Conservation (phyloP, 2,329 filamentous ascomycete genomes). For the Cordyceps militaris region DNA sequence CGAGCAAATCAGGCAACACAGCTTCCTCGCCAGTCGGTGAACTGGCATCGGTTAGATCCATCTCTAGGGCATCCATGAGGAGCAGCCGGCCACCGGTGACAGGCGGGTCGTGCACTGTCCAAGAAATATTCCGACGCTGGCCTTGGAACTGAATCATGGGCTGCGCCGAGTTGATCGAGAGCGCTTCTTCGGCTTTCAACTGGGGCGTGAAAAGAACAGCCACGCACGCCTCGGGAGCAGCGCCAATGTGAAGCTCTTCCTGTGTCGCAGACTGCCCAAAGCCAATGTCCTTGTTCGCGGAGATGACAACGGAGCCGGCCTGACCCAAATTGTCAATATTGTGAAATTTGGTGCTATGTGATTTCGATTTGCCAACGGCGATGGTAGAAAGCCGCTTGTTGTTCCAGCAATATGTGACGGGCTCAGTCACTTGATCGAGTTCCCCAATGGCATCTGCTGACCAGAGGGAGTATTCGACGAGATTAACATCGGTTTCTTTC, state of each 20-base stretch:
- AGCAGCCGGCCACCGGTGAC: conserved; percentile 24
- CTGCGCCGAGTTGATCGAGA: conserved; percentile 23
- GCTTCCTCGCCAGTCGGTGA: conserved; percentile 7
- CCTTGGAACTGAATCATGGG: conserved; percentile 25
- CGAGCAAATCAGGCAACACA: conserved; percentile 22
- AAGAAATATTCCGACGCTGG: conserved; percentile 24
- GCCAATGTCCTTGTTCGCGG: conserved; percentile 28
- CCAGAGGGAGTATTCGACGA: not conserved
- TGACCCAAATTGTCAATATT: conserved; percentile 19
- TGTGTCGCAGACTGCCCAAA: conserved; percentile 31
- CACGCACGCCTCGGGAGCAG: conserved; percentile 28
- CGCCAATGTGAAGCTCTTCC: conserved; percentile 29
- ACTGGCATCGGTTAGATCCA: conserved; percentile 20
- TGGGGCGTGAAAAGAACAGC: conserved; percentile 28
- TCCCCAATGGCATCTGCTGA: not conserved
- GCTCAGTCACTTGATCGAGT: not conserved
- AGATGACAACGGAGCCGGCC: conserved; percentile 24
- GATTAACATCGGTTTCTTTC: not conserved
- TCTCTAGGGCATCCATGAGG: conserved; percentile 32
- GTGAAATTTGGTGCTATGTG: conserved; percentile 22
- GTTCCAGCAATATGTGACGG: not conserved
- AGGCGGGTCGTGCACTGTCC: conserved; percentile 12
- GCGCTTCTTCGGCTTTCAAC: conserved; percentile 20
- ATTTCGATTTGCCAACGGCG: conserved; percentile 14
- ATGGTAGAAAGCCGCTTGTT: conserved; percentile 14